Base-by-base conservation (phyloP, 75 land plant genomes). In the Gnetum montanum region DNA sequence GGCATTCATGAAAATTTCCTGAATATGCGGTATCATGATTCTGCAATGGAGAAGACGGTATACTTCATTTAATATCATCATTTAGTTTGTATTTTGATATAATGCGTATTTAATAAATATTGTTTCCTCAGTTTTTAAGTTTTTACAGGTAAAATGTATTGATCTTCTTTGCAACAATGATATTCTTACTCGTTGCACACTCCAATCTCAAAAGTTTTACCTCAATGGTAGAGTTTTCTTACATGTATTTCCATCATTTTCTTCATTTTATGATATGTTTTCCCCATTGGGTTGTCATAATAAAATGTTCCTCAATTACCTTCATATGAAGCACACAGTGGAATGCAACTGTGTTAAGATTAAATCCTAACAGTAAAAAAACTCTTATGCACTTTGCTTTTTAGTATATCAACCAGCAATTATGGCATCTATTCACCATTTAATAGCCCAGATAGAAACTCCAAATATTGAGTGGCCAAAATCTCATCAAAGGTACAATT, bases 381-480 rank as follows among this genome's bases (percentile, higher is more conserved):
- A 16, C 31, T 43, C 59, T 43, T 30, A 57, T 53, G 37, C 10
- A 33, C 12, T 31, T 33, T 53, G 31, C 25, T 50, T 40, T 66
- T 50, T 70, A 94, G 99, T 59, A 59, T 90, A 95, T 72, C 91
- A 80, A 56, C 97, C 99, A 35, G 46, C 71, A 49, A 60, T 74
- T 36, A 66, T 69, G 47, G 54, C 86, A 25, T 50, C 70, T 45
- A 53, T 86, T 18, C 96, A 79, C 38, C 45, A 54, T n/a, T 18
- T 81, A 20, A 60, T 95, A 63, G 77, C 92, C 8, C 92, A 81
- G 57, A 65, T 79, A 54, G 88, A 73, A 31, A 83, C 65, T 54
- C 91, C 88, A 61, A 63, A 70, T 34, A 68, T 95, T 57, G 88
- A 90, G 59, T 95, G 99, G 99, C 99, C 99, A 43, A 95, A 73